These are phyloP conservation scores for Mycena olivaceomarginata DNA, from an alignment of 768 basidiomycete species.

Conservation along the genomic window DNA sequence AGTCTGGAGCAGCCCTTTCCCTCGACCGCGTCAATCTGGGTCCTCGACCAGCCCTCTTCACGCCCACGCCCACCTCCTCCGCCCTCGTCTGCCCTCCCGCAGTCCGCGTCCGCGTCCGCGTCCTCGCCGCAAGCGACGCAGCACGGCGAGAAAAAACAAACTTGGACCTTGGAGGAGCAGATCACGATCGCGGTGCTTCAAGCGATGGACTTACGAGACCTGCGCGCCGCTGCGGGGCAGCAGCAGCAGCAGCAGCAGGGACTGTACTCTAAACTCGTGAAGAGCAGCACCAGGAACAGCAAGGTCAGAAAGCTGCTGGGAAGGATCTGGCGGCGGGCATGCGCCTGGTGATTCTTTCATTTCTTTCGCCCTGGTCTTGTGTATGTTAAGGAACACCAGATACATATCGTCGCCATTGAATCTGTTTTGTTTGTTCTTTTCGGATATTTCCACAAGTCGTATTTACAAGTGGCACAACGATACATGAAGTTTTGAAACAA, in stretches of 20 bases:
- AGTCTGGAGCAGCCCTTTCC: slow-evolving; percentile 49
- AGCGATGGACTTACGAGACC: slow-evolving; percentile 54
- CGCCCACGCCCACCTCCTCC: neutral
- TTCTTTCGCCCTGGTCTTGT: neutral
- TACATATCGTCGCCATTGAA: neutral
- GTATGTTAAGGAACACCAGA: neutral
- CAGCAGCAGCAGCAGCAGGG: neutral
- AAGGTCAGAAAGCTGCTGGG: slow-evolving; percentile 24
- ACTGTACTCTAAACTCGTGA: neutral
- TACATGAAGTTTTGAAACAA: no score
- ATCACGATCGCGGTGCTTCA: slow-evolving; percentile 53
- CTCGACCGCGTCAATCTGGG: slow-evolving; percentile 52
- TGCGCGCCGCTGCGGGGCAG: slow-evolving; percentile 6
- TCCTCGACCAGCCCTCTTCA: neutral
- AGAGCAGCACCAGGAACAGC: slow-evolving; percentile 1
- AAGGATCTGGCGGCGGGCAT: slow-evolving; percentile 17
- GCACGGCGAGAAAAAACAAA: neutral
- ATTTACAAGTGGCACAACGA: no score
- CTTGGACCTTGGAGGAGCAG: slow-evolving; percentile 47
- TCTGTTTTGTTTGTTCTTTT: neutral
- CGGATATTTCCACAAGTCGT: neutral
- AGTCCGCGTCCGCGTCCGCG: slow-evolving; percentile 18
- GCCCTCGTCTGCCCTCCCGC: neutral
- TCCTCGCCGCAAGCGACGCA: neutral
- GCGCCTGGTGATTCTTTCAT: neutral